These are phyloP conservation scores for Sclerotinia spermophila DNA, from an alignment of 2,329 filamentous ascomycete species.

Conservation along the genomic window DNA sequence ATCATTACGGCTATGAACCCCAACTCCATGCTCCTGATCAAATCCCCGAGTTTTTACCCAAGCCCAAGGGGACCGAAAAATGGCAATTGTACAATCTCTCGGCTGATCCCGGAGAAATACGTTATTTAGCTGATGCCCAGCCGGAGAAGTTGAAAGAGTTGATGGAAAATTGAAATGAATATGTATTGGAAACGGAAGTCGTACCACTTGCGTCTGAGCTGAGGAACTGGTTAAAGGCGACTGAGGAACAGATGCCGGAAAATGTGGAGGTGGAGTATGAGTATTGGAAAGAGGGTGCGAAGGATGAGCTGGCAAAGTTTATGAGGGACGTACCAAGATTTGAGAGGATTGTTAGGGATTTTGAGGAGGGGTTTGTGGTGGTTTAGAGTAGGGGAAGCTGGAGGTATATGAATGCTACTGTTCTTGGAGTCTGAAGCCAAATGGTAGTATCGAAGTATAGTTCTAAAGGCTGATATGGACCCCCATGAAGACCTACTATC, in stretches of 20 bases:
- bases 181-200: slow-evolving; percentile 56
- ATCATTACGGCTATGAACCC: neutral
- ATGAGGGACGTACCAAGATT: slow-evolving; percentile 20
- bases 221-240: slow-evolving; percentile 55
- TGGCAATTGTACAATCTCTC: slow-evolving; percentile 56
- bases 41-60: slow-evolving; percentile 41
- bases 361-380: neutral
- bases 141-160: slow-evolving; percentile 46
- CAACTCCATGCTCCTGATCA: neutral
- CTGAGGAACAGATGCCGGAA: slow-evolving; percentile 62
- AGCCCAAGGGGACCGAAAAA: slow-evolving; percentile 50
- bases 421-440: neutral
- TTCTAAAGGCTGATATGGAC: no score
- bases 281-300: slow-evolving; percentile 55
- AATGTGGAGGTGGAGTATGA: slow-evolving; percentile 65
- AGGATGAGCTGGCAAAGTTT: slow-evolving; percentile 24
- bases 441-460: no score
- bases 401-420: neutral
- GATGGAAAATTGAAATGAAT: slow-evolving; percentile 54
- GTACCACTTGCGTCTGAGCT: slow-evolving; percentile 57
- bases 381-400: no score
- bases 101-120: slow-evolving; percentile 49
- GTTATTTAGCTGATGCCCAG: slow-evolving; percentile 43
- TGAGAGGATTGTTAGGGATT: slow-evolving; percentile 20
- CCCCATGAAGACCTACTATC: neutral